Conservation (phyloP, 148 eudicot genomes). For the Fagopyrum tataricum region DNA sequence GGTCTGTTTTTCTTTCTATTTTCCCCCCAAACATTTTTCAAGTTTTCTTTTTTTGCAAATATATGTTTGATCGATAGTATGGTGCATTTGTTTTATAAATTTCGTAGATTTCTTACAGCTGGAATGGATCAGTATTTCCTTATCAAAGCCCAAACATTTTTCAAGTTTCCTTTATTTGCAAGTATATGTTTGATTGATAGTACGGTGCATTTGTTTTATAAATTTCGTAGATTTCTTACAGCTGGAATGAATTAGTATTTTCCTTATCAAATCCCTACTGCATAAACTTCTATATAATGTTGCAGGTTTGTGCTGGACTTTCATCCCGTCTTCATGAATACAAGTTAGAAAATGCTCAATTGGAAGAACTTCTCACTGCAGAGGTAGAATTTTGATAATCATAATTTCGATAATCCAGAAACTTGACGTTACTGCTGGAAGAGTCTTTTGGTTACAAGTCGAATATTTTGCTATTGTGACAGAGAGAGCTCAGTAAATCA, state of each 20-base stretch:
- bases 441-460: neutral
- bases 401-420: neutral
- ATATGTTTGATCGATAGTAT: neutral
- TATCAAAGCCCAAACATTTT: neutral
- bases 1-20: neutral
- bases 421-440: neutral
- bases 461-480: constrained; percentile 16
- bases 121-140: neutral
- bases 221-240: neutral
- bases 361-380: constrained; percentile 88
- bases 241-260: neutral
- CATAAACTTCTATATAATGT: constrained; percentile 19
- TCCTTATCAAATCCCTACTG: constrained; percentile 1
- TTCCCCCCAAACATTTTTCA: neutral
- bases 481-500: constrained; percentile 92
- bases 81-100: neutral
- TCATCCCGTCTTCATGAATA: constrained; percentile 97
- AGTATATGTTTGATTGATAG: neutral
- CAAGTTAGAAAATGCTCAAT: constrained; percentile 94
- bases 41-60: neutral
- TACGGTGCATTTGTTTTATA: neutral
- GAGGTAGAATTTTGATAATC: constrained; percentile 46
- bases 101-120: neutral
- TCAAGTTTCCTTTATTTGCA: neutral
- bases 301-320: constrained; percentile 99